Evolutionary conservation across 768 basidiomycete genomes (phyloP).

Genomic region (Hygrocybe coccinea): DNA sequence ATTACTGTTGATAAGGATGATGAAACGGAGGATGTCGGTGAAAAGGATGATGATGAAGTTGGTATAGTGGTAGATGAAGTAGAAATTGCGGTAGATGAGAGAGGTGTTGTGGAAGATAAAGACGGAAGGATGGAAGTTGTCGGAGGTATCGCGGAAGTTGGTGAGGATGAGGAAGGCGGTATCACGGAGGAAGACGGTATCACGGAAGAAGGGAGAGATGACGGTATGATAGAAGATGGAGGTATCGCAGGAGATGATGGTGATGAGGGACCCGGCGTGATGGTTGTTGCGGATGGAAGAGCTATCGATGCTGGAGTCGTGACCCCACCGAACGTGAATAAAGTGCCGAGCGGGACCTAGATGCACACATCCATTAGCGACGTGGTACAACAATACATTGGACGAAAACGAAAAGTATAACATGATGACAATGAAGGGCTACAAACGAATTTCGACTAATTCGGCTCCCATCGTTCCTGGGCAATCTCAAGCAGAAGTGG

Average conservation of each 20-base stretch:
- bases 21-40: conserved; percentile 25
- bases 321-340: conserved; percentile 71
- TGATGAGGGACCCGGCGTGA: conserved; percentile 22
- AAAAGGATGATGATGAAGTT: conserved; percentile 15
- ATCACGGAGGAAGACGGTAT: conserved; percentile 26
- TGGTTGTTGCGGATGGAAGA: conserved; percentile 1
- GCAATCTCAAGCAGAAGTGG: no score
- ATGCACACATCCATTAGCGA: conserved; percentile 1
- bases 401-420: neutral
- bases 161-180: conserved; percentile 19
- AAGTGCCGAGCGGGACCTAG: conserved; percentile 68
- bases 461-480: no score
- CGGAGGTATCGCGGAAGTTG: conserved; percentile 18
- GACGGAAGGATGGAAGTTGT: conserved; percentile 20
- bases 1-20: conserved; percentile 29
- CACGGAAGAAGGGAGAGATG: conserved; percentile 27
- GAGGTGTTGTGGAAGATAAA: conserved; percentile 8
- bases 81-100: conserved; percentile 17
- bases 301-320: conserved; percentile 49
- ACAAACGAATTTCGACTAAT: no score
- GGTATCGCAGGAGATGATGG: conserved; percentile 30
- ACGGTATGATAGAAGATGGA: conserved; percentile 28
- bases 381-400: neutral
- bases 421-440: neutral
- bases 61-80: conserved; percentile 20